Evolutionary conservation across 495 filamentous ascomycete genomes (phyloP), one percentile per base, ranked within the genome.

Genomic region (Aspergillus funiculosus): DNA sequence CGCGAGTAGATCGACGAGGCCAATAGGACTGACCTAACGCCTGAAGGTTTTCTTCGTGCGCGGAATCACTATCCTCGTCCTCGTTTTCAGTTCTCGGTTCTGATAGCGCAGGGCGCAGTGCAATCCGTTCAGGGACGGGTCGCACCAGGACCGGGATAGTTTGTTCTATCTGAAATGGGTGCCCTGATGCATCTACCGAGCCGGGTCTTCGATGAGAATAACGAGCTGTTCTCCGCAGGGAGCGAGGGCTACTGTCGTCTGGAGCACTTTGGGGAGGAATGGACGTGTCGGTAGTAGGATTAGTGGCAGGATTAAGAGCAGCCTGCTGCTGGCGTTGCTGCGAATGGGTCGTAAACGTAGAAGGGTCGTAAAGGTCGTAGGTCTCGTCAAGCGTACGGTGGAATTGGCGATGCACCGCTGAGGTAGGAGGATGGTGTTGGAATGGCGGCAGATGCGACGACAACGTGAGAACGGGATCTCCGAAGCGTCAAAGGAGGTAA

Each of bases 281-380:
- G 41, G 56, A 46, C 22, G 51, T 50, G 51, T 66, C 58, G 50
- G 51, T 62, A 29, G 52, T 59, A 37, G 57, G 44, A 35, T 53
- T 60, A 54, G 60, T 51, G 53, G 46, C 54, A 55, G 69, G 58
- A 48, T 57, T 52, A 36, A 39, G 51, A 57, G 55, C 57, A 61
- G 62, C 66, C 59, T 75, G 77, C 63, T 72, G 69, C 69, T 79
- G 78, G 72, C 72, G 78, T 67, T 80, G 78, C 66, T 59, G 67
- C 56, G 72, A 58, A 52, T 63, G 67, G 49, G 69, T 74, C 65
- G 74, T 75, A 58, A 74, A 62, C 31, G 67, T 62, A 39, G 60
- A 43, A 39, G 58, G 67, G 67, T 79, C 75, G 78, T 79, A 43
- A 69, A 63, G 46, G 59, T 81, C 79, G 80, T 82, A 64, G 64